phyloP scores from a whole-genome alignment of 78 protist genomes.

The Acrasis kona region DNA sequence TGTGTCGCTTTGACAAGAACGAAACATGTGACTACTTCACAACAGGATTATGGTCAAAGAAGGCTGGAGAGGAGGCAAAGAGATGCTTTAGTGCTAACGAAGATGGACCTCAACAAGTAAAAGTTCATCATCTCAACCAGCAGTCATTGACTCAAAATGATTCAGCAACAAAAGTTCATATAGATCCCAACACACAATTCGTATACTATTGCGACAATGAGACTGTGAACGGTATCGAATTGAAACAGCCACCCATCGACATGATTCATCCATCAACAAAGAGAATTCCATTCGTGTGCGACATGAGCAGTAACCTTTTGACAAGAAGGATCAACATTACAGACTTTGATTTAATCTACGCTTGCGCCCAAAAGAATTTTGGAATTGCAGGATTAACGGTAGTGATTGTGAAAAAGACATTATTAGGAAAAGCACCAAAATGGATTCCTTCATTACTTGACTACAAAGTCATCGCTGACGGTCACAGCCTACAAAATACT shows the following conservation, averaged over 20 bases:
- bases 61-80: slow-evolving; percentile 69
- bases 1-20: slow-evolving; percentile 28
- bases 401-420: slow-evolving; percentile 56
- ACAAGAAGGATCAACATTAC: slow-evolving; percentile 75
- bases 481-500: slow-evolving; percentile 12
- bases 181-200: slow-evolving; percentile 20
- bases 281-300: slow-evolving; percentile 71
- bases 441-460: slow-evolving; percentile 31
- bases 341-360: slow-evolving; percentile 86
- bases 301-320: slow-evolving; percentile 85
- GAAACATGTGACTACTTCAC: slow-evolving; percentile 63
- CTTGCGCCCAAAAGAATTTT: slow-evolving; percentile 94
- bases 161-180: slow-evolving; percentile 17
- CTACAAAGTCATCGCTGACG: slow-evolving; percentile 23
- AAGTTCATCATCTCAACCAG: too few relatives aligned
- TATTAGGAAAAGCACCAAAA: slow-evolving; percentile 32
- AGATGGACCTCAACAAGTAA: too few relatives aligned
- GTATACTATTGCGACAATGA: slow-evolving; percentile 88
- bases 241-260: slow-evolving; percentile 23
- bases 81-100: slow-evolving; percentile 56
- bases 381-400: slow-evolving; percentile 88
- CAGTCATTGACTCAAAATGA: too few relatives aligned
- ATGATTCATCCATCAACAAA: slow-evolving; percentile 57
- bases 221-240: slow-evolving; percentile 83
- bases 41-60: slow-evolving; percentile 91